Conservation (phyloP, 345 rosid genomes). For the Acer saccharum region DNA sequence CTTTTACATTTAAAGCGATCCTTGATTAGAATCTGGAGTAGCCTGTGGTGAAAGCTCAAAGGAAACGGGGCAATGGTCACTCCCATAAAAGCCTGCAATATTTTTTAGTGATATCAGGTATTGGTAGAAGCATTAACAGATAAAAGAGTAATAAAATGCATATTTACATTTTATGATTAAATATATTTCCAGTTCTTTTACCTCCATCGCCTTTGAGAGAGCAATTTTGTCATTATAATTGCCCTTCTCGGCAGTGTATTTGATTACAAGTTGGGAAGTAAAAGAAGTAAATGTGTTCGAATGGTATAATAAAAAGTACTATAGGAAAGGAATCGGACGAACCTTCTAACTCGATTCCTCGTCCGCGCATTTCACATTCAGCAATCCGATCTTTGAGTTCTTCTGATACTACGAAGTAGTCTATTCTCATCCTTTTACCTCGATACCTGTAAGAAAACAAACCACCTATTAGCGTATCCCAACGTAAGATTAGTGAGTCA, state of each 20-base stretch:
- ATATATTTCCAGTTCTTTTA: not conserved
- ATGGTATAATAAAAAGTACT: not conserved
- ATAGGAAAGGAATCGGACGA: not conserved
- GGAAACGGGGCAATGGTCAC: conserved; percentile 91
- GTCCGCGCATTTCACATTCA: conserved; percentile 79
- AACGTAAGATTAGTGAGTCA: conserved; percentile 9
- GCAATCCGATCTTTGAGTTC: conserved; percentile 61
- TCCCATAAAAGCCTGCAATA: conserved; percentile 77
- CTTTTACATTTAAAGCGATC: conserved; percentile 23
- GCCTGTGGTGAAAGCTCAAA: conserved; percentile 59
- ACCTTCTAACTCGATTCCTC: conserved; percentile 87
- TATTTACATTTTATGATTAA: too few relatives aligned
- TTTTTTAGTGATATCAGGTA: too few relatives aligned
- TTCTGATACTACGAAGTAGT: conserved; percentile 81
- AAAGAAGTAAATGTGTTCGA: not conserved
- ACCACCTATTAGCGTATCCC: conserved; percentile 6
- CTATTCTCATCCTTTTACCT: conserved; percentile 93
- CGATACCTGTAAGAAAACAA: conserved; percentile 58
- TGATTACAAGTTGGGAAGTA: not conserved
- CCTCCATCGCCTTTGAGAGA: not conserved
- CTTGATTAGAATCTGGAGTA: conserved; percentile 28
- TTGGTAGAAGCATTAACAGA: too few relatives aligned
- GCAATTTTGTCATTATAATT: not conserved
- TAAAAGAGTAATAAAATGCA: not conserved
- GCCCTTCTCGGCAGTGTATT: not conserved